Evolutionary conservation across 2,329 filamentous ascomycete genomes (phyloP).

Genomic region (Nemania serpens): DNA sequence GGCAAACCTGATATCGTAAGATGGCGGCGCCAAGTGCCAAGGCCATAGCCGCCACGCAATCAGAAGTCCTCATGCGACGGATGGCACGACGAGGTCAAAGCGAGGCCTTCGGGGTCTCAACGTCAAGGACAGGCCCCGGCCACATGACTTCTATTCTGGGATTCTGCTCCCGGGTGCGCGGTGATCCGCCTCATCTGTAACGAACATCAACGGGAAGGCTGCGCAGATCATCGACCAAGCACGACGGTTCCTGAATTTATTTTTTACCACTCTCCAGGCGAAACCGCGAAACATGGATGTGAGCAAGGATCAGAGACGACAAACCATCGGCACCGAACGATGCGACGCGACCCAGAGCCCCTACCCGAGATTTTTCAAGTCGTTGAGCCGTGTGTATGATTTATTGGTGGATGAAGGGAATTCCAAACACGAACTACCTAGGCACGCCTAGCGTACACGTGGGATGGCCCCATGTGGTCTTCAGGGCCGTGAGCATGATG

Average conservation of each 20-base stretch:
- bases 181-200: constrained; percentile 21
- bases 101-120: constrained; percentile 22
- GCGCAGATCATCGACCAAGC: constrained; percentile 6
- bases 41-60: neutral
- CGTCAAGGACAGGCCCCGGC: neutral
- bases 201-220: constrained; percentile 18
- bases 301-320: constrained; percentile 9
- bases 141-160: constrained; percentile 19
- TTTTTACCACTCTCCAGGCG: constrained; percentile 2
- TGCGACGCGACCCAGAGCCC: constrained; percentile 23
- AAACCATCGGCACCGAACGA: constrained; percentile 14
- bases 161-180: constrained; percentile 21
- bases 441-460: neutral
- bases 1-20: constrained; percentile 4
- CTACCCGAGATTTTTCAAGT: constrained; percentile 6
- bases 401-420: neutral
- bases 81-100: neutral
- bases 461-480: constrained; percentile 21
- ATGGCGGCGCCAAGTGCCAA: neutral
- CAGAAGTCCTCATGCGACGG: neutral
- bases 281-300: constrained; percentile 22
- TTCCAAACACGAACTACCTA: constrained; percentile 13
- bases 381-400: too few relatives aligned
- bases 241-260: neutral
- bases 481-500: constrained; percentile 10